These are phyloP conservation scores for Leptographium wingfieldii DNA, from an alignment of 2,329 filamentous ascomycete species.

Conservation along the genomic window DNA sequence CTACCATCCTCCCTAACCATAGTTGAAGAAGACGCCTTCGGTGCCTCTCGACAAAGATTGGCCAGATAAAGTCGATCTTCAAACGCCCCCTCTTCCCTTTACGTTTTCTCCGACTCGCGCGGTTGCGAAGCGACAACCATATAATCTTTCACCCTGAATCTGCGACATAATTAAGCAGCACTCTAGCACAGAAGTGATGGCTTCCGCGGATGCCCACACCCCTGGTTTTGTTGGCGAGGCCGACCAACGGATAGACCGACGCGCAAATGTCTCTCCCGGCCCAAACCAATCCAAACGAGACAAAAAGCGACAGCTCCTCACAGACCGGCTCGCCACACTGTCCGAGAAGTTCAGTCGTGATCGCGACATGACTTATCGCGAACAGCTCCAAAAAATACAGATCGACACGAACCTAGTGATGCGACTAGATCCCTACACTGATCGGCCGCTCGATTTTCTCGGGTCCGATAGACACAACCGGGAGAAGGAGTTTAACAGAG, in stretches of 20 bases:
- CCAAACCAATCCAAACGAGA: conserved; percentile 63
- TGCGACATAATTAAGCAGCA: background rate
- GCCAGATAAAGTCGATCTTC: background rate
- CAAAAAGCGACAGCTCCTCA: conserved; percentile 72
- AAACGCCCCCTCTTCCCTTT: background rate
- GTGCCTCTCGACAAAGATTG: background rate
- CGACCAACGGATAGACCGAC: conserved; percentile 12
- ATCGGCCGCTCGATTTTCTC: conserved; percentile 27
- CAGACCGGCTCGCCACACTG: conserved; percentile 65
- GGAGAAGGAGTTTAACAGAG: conserved; percentile 22
- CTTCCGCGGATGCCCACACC: conserved; percentile 1
- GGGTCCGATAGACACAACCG: conserved; percentile 17
- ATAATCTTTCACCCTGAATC: background rate
- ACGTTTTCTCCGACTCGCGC: background rate
- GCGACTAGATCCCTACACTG: conserved; percentile 67
- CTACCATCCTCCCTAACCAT: background rate
- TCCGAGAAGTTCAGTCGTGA: conserved; percentile 68
- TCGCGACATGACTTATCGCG: conserved; percentile 71
- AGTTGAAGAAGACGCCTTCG: background rate
- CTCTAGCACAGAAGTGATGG: background rate
- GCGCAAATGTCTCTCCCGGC: conserved; percentile 20
- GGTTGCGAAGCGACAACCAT: background rate
- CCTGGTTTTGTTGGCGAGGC: background rate
- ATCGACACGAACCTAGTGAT: conserved; percentile 78
- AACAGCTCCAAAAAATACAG: conserved; percentile 85